These are phyloP conservation scores for Xenoacremonium recifei DNA, from an alignment of 2,329 filamentous ascomycete genomes.

Conservation along the genomic window DNA sequence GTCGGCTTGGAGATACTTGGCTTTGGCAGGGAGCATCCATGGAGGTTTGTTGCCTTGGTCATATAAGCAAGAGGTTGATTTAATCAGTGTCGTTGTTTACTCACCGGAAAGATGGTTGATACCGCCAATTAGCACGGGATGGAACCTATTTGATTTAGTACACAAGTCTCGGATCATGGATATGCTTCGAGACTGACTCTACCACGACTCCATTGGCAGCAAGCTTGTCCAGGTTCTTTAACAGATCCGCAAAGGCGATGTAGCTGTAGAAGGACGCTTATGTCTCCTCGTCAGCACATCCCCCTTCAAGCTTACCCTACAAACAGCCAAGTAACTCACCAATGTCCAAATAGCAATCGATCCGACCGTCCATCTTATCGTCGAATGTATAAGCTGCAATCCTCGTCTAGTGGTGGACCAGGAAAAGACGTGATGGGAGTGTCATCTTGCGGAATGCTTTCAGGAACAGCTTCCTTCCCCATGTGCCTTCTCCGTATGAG, in stretches of 20 bases:
- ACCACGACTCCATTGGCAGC: slow-evolving; percentile 59
- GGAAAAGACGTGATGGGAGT: not conserved
- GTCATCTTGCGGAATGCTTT: not conserved
- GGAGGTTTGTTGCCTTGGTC: slow-evolving; percentile 78
- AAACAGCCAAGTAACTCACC: slow-evolving; percentile 40
- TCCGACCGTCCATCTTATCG: slow-evolving; percentile 55
- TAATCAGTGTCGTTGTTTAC: not conserved
- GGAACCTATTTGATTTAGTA: slow-evolving; percentile 46
- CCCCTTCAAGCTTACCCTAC: not conserved
- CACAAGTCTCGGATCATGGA: not conserved
- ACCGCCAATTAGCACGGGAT: slow-evolving; percentile 70
- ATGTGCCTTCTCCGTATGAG: not conserved
- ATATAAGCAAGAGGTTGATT: slow-evolving; percentile 3
- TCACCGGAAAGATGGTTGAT: slow-evolving; percentile 60
- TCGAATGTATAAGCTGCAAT: not conserved
- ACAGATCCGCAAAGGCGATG: slow-evolving; percentile 55
- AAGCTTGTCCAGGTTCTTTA: slow-evolving; percentile 53
- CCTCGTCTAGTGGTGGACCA: not conserved
- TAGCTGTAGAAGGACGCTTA: slow-evolving; percentile 69
- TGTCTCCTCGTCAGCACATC: slow-evolving; percentile 4
- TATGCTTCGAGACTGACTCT: slow-evolving; percentile 50
- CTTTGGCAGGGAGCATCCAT: slow-evolving; percentile 69
- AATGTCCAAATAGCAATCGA: slow-evolving; percentile 67
- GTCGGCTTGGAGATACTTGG: slow-evolving; percentile 50
- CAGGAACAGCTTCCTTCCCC: not conserved